Percentiles rank a stretch among this genome's conserved stretches.
Evolutionary conservation across 2,329 filamentous ascomycete species (phyloP).

Genomic region (Fusarium longipes): DNA sequence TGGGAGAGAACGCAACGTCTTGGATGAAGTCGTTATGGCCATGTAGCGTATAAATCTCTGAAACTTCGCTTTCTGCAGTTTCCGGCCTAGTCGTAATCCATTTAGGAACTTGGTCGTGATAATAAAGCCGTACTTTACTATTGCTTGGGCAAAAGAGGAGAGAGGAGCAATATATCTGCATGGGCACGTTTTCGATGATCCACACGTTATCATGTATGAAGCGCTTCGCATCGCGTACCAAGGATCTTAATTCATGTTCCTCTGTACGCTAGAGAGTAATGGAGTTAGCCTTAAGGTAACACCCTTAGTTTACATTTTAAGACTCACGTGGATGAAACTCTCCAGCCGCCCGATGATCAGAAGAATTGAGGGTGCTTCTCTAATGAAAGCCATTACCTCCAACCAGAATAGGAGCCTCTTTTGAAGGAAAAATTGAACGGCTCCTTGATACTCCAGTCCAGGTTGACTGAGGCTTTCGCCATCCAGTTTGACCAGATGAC

Average conservation of each 20-base stretch:
- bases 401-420: neutral
- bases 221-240: neutral
- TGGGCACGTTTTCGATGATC: neutral
- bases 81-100: neutral
- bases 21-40: neutral
- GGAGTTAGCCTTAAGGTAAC: neutral
- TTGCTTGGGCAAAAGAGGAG: neutral
- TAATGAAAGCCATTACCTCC: neutral
- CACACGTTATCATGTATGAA: neutral
- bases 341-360: neutral
- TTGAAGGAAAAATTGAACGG: neutral
- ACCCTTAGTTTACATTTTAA: too few relatives aligned
- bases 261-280: neutral
- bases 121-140: neutral
- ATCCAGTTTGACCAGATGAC: neutral
- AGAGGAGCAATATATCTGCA: neutral
- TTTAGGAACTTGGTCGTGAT: neutral
- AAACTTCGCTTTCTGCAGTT: neutral
- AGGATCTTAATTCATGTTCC: neutral
- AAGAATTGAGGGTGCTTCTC: neutral
- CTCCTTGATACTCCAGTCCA: neutral
- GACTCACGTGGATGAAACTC: neutral
- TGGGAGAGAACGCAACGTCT: neutral
- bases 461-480: rapidly evolving
- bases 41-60: neutral